Evolutionary conservation across 2,329 filamentous ascomycete genomes (phyloP).

Genomic region (Cladophialophora exuberans): DNA sequence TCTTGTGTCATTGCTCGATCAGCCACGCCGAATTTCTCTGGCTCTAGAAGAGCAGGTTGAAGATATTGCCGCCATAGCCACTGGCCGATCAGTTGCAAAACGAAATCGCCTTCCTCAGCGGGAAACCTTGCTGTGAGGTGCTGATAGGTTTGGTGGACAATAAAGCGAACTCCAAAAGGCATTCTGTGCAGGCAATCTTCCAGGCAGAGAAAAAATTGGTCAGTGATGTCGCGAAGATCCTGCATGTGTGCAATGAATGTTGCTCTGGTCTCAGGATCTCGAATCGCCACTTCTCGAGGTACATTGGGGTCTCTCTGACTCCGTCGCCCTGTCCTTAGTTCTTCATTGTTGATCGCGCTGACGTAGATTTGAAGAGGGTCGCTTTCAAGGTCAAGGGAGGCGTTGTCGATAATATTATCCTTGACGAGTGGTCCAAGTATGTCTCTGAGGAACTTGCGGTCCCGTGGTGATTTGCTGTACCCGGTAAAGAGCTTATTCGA

Average conservation of each 20-base stretch:
- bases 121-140: constrained; percentile 76
- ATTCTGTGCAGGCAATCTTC: constrained; percentile 85
- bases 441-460: constrained; percentile 89
- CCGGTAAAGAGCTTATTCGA: constrained; percentile 84
- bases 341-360: constrained; percentile 94
- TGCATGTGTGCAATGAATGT: constrained; percentile 94
- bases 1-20: constrained; percentile 86
- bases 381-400: constrained; percentile 88
- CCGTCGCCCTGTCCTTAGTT: constrained; percentile 84
- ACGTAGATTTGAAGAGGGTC: constrained; percentile 97
- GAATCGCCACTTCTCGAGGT: constrained; percentile 89
- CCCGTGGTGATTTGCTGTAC: constrained; percentile 87
- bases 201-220: constrained; percentile 80
- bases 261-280: constrained; percentile 87
- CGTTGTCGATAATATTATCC: constrained; percentile 91
- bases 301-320: constrained; percentile 83
- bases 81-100: constrained; percentile 82
- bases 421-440: constrained; percentile 82
- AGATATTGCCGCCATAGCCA: constrained; percentile 97
- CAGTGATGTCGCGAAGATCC: constrained; percentile 90
- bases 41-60: constrained; percentile 83
- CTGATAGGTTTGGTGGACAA: constrained; percentile 84
- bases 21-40: constrained; percentile 89
- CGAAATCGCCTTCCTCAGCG: constrained; percentile 72
- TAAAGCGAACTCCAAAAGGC: constrained; percentile 88